Base-by-base conservation (phyloP, 208 protist genomes). In the Crithidia brevicula region DNA sequence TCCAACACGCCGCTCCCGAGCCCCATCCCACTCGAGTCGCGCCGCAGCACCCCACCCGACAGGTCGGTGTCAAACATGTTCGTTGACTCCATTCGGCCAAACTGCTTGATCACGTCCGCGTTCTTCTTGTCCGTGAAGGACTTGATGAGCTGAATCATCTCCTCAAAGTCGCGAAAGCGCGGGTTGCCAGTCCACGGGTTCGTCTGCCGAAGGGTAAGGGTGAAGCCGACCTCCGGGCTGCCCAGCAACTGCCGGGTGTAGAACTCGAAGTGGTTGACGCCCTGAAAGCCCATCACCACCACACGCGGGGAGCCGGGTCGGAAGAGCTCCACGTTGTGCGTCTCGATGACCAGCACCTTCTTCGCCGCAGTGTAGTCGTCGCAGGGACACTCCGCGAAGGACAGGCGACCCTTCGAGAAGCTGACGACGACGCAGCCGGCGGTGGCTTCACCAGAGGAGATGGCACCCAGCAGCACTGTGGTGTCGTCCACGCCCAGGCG, bases 121-220 rank as follows among this genome's bases (percentile, higher is more conserved):
- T 91, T 92, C 34, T 71, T 72, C 53, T 84, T 81, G 57, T 89
- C 79, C 0, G 86, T 94, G 68, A 96, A 96, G n/a, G 88, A 91
- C 51, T 83, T 79, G 36, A 94, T 66, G 22, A 96, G 73, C 28
- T 61, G 64, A 42, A 91, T 82, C 63, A 96, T 82, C 63, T 94
- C 88, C 64, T 93, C 86, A 76, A 96, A 94, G 62, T 96, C 91
- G 33, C 78, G 77, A 50, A 94, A 92, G 51, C 86, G 83, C 43
- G 91, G 91, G 65, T 94, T 96, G 30, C 91, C 91, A 10, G 91
- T 96, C 89, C 91, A 96, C 22, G 91, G 91, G 69, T 91, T 79
- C 3, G 80, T 83, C 81, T 96, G 91, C 40, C 68, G 67, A 30
- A 96, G 79, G n/a, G 70, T 84, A 25, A 96, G 63, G 23, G 77